Evolutionary conservation across 1,284 basidiomycete species (phyloP), one percentile per base, ranked within the genome.

Genomic region (Marasmius fiardii): DNA sequence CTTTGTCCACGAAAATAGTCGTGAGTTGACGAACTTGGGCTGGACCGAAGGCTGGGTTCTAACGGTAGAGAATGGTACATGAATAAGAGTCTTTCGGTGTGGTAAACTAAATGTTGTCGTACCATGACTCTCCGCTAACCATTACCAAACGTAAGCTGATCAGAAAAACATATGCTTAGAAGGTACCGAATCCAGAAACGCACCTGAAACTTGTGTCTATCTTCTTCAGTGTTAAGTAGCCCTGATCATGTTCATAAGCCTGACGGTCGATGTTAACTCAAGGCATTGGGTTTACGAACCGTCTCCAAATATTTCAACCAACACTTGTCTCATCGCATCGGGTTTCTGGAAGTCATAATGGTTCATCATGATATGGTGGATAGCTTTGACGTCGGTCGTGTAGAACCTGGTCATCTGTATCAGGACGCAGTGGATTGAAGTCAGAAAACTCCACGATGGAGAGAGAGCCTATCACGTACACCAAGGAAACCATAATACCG

Each of bases 331-430:
- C 1, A 67, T 61, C 11, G 63, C 31, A 16, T 68, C 67, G 0
- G 79, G 72, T 58, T 80, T 83, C 60, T 78, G 74, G 61, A 79
- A 85, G 14, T 71, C 69, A 41, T 74, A 63, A 41, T 65, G 71
- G 58, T 79, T 76, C 61, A 72, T 74, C 11, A 84, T 59, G 37
- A 85, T 65, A 63, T 84, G 75, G 49, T 74, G 74, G 21, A 83
- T 35, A 4, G 81, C 82, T 50, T 76, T 78, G 16, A 70, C 65
- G 61, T 83, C 82, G 47, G 68, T 70, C 0, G 79, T 81, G 54
- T 70, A 74, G 8, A 85, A 62, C 1, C 74, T 72, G 28, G 67
- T 62, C 12, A 60, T 55, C 80, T 83, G 54, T 18, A 26, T n/a
- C n/a, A n/a, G n/a, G n/a, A n/a, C n/a, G n/a, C n/a, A n/a, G n/a